Evolutionary conservation across 345 rosid genomes (phyloP), one percentile per base, ranked within the genome.

Genomic region (Populus davidiana): DNA sequence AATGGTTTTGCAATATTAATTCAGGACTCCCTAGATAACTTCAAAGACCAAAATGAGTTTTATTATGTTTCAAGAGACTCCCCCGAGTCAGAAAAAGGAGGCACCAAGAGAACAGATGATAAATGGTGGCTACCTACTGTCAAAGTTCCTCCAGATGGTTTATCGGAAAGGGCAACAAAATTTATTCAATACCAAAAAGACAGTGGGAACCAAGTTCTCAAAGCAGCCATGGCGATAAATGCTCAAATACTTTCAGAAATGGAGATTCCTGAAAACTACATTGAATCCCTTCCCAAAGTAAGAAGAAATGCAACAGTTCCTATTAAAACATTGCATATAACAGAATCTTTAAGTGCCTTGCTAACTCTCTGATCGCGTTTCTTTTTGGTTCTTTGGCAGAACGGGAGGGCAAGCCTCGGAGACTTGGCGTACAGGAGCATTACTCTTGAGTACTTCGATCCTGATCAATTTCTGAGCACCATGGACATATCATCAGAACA

Each of bases 201-300:
- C 78, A 87, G 90, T 66, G 98, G 92, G 17, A 94, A 91, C 78
- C 98, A 94, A 73, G 97, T 94, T 27, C 93, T 92, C 67, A 94
- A 92, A 85, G 98, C 98, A 7, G 97, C 98, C 70, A 94, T 94
- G 97, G 98, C 98, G 0, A 94, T 94, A 77, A 94, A 94, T 79
- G 89, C 97, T 47, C 97, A 94, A 83, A 92, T 91, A 80, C 78
- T 94, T 11, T 86, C 92, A 44, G 98, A 92, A 83, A 94, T 94
- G 93, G 96, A 89, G 82, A 86, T 92, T 49, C 98, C 98, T 6
- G 96, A 94, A 71, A 91, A 81, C 86, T 94, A 94, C 85, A 88
- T 94, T 0, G 98, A 94, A 66, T 90, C 96, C 31, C 94, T 92
- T 59, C 97, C 98, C 16, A 94, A 92, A 93, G 98, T 88, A 80